A percentile compares a stretch with the other conserved stretches of the same genome.
These are phyloP conservation scores for Crithidia mellificae DNA, from an alignment of 208 protist species.

Conservation along the genomic window DNA sequence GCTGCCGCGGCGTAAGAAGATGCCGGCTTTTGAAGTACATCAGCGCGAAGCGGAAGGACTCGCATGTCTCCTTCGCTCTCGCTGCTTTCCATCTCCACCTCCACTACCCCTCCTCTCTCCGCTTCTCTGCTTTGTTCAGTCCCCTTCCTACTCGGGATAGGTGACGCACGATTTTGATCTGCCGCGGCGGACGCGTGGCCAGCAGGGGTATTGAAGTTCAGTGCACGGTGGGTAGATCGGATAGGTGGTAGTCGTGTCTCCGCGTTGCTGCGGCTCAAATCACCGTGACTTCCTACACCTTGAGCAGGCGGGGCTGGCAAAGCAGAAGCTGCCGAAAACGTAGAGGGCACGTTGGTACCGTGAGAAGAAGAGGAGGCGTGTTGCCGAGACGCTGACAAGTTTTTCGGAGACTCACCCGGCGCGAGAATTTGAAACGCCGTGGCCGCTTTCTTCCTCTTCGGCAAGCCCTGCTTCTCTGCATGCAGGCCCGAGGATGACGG, in stretches of 20 bases:
- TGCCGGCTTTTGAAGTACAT: too few species aligned
- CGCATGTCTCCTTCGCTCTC: not conserved
- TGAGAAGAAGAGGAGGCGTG: not conserved
- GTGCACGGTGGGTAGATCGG: not conserved
- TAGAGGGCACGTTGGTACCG: too few species aligned
- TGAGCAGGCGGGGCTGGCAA: too few species aligned
- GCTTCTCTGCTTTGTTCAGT: not conserved
- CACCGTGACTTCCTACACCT: too few species aligned
- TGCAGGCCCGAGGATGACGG: too few species aligned
- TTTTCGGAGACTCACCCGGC: not conserved
- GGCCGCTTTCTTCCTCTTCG: not conserved
- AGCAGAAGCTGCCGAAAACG: too few species aligned
- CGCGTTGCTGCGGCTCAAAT: too few species aligned
- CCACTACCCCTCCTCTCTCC: not conserved
- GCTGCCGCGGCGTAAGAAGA: too few species aligned
- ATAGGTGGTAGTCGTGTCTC: not conserved
- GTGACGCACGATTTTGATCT: too few species aligned
- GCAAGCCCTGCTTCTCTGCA: not conserved
- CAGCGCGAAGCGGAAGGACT: too few species aligned
- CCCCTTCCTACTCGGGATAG: not conserved
- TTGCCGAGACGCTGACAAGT: not conserved
- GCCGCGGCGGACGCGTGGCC: not conserved
- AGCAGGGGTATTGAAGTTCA: not conserved
- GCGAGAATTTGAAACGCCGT: not conserved
- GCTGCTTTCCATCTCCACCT: slow-evolving; percentile 15